phyloP scores from a whole-genome alignment of 305 asterid species.

The Stenogyne calaminthoides region DNA sequence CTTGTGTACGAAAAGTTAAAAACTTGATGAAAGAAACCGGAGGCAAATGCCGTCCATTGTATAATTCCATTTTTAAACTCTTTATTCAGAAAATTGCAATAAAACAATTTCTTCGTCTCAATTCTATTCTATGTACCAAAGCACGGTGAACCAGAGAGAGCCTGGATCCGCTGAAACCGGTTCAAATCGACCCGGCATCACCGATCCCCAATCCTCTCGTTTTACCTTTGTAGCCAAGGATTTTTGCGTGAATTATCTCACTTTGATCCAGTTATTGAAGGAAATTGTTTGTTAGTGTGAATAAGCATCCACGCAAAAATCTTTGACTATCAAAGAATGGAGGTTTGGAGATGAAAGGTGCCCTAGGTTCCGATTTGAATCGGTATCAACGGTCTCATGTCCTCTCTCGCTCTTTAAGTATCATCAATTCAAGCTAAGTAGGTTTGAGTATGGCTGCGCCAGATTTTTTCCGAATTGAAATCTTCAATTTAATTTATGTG shows the following conservation, averaged over 20 bases:
- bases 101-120: background rate
- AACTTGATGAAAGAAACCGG: constrained; percentile 8
- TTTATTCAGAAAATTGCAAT: background rate
- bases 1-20: background rate
- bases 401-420: constrained; percentile 23
- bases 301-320: constrained; percentile 17
- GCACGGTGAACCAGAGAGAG: constrained; percentile 20
- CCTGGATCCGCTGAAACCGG: constrained; percentile 29
- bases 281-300: background rate
- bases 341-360: constrained; percentile 28
- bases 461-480: background rate
- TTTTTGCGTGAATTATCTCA: constrained; percentile 29
- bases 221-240: constrained; percentile 41
- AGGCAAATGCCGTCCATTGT: constrained; percentile 4
- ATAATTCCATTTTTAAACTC: background rate
- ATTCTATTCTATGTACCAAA: background rate
- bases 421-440: background rate
- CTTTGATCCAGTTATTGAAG: background rate
- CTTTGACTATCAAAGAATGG: constrained; percentile 30
- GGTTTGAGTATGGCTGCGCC: background rate
- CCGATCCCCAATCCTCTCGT: constrained; percentile 24
- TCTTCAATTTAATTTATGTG: background rate
- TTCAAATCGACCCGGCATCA: constrained; percentile 22
- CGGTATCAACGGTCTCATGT: constrained; percentile 21
- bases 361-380: background rate